Conservation (phyloP, 202 grass and related monocot species). For the Elaeis oleifera region DNA sequence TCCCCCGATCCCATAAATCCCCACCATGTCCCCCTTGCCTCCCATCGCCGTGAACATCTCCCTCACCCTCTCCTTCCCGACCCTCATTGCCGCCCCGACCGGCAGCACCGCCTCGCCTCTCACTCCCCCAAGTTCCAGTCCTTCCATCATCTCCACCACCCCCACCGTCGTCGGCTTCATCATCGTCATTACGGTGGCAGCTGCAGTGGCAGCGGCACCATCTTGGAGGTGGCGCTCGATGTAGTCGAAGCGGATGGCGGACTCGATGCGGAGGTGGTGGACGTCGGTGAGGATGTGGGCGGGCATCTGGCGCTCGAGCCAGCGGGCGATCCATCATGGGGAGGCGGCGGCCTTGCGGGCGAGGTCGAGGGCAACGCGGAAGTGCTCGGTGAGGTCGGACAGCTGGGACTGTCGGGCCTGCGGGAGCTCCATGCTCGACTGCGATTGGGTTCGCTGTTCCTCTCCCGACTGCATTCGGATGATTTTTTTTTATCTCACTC, state of each 20-base stretch:
- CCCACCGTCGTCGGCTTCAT: not conserved
- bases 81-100: no score
- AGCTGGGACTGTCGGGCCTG: conserved; percentile 39
- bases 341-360: conserved; percentile 48
- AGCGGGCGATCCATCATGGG: conserved; percentile 69
- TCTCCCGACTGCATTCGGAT: no score
- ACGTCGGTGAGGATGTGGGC: conserved; percentile 52
- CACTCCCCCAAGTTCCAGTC: no score
- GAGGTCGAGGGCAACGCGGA: conserved; percentile 60
- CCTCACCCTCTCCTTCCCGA: no score
- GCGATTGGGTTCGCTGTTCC: no score
- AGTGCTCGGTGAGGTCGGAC: conserved; percentile 48
- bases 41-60: conserved; percentile 53
- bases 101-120: no score
- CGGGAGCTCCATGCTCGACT: conserved; percentile 38
- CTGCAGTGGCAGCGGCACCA: conserved; percentile 20
- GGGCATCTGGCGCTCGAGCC: conserved; percentile 62
- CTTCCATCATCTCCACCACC: not conserved
- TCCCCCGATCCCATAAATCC: conserved; percentile 95
- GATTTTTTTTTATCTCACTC: no score
- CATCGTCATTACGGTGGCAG: conserved; percentile 9
- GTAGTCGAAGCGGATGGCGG: conserved; percentile 41
- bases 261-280: conserved; percentile 54
- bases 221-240: conserved; percentile 71
- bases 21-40: conserved; percentile 47